Base-by-base conservation (phyloP, 345 rosid species). In the Clausena lansium region DNA sequence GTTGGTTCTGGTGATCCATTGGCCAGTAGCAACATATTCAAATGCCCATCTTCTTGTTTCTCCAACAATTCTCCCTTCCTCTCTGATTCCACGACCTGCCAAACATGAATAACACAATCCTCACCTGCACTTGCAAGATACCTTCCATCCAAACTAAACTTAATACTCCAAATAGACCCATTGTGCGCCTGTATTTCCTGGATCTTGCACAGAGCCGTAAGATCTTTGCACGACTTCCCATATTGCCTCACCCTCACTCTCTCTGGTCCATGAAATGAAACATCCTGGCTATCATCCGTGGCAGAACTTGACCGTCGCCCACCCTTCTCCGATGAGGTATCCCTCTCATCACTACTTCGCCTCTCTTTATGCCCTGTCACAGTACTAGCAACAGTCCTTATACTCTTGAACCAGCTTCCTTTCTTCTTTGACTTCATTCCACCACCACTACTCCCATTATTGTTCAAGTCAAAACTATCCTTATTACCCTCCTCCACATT, bases 81-180 rank as follows among this genome's bases (percentile, higher is more conserved):
- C 74, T 93, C 98, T 0, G 88, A 74, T 76, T 87, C 92, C 1
- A 84, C 81, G 22, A 94, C 99, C 86, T 86, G 84, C 99, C 99
- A 92, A 66, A 96, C 80, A 84, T 89, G 97, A 81, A 96, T 96
- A 66, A 88, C 83, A 32, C 95, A 83, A 76, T 96, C 99, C 93
- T 96, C 99, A 36, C 98, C 99, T 1, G 97, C 98, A 87, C 95
- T 96, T 7, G 99, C 99, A 79, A 96, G 92, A 87, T 92, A 90
- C 73, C 88, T 91, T 19, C 98, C 99, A 78, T 94, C 98, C 89
- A 91, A 85, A 85, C 99, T 96, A 77, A 96, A 96, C 86, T 90
- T 93, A 70, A 96, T 93, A 73, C 94, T 86, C 99, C 98, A 96
- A 63, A 96, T 91, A 10, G 97, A 96, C 33, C 99, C 99, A 10